Evolutionary conservation across 768 basidiomycete species (phyloP), one percentile per base, ranked within the genome.

Genomic region (Russula griseocarnosa): DNA sequence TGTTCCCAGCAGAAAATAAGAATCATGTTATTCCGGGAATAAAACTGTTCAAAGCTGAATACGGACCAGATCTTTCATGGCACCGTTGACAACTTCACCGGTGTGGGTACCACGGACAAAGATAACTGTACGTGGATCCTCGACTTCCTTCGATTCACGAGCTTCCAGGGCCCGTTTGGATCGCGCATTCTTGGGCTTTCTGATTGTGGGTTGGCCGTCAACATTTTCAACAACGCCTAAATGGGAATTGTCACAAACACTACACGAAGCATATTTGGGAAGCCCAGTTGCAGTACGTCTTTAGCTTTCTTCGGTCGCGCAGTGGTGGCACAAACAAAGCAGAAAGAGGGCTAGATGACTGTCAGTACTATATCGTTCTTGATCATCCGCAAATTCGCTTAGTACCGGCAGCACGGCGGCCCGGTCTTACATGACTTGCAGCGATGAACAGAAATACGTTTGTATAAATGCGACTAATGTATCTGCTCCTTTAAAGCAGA

Each of bases 121-220:
- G 62, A 99, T 82, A 13, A 88, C 87, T 24, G 87, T 93, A 69
- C 94, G 86, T 40, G 85, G 81, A 72, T 92, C 93, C 76, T 95
- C 94, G 60, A 96, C 80, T 69, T 94, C 87, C 72, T 96, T 95
- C 0, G 97, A 85, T 70, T 88, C 88, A 13, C 94, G 83, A 40
- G 89, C 90, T 34, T 91, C 90, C 69, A 95, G 70, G 0, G 84
- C 95, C 65, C 97, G 83, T 76, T 98, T 99, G 16, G 90, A 90
- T 40, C 96, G 85, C 7, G 97, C 95, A 82, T 96, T 98, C 80
- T 90, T 92, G 24, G 97, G 93, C 79, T 96, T 98, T 71, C 87
- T 88, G 58, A 10, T 44, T 24, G 52, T 26, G 10, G 1, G n/a
- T 36, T 60, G 16, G 10, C 60, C 16, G 20, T 55, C 10, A 50